Percentiles rank a stretch among this genome's conserved stretches.
Conservation (phyloP, 805 yeast genomes). For the Spathaspora sp. region DNA sequence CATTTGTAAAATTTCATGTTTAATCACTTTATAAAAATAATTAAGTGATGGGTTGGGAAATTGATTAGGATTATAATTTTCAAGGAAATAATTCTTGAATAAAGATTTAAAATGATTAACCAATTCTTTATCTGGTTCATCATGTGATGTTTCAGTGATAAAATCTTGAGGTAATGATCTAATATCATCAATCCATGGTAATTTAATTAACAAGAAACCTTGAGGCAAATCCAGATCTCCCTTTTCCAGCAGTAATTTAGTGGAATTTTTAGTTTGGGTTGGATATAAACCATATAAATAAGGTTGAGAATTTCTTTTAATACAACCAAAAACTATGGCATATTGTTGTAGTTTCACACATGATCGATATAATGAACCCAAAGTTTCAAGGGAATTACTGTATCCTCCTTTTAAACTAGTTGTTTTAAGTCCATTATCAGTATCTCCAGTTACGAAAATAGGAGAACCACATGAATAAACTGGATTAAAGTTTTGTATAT, state of each 20-base stretch:
- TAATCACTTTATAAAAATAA: slow-evolving; percentile 61
- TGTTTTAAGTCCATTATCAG: slow-evolving; percentile 34
- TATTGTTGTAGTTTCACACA: slow-evolving; percentile 49
- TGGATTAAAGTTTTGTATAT: slow-evolving; percentile 41
- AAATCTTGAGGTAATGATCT: slow-evolving; percentile 54
- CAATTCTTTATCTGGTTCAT: slow-evolving; percentile 11
- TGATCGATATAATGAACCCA: slow-evolving; percentile 63
- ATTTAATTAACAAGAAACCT: slow-evolving; percentile 65
- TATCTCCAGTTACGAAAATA: slow-evolving; percentile 63
- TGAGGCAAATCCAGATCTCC: slow-evolving; percentile 43
- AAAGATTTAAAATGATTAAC: slow-evolving; percentile 19
- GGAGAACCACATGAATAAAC: slow-evolving; percentile 54
- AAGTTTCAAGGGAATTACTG: slow-evolving; percentile 62
- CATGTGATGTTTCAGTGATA: slow-evolving; percentile 7
- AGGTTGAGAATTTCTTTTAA: slow-evolving; percentile 53
- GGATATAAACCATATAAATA: slow-evolving; percentile 58
- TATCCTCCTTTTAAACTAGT: slow-evolving; percentile 31
- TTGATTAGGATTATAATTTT: slow-evolving; percentile 51
- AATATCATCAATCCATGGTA: slow-evolving; percentile 77
- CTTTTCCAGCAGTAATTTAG: slow-evolving; percentile 11
- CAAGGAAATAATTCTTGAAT: slow-evolving; percentile 39
- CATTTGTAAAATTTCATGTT: slow-evolving; percentile 60
- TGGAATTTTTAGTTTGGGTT: slow-evolving; percentile 26
- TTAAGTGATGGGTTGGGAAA: slow-evolving; percentile 65
- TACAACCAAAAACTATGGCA: slow-evolving; percentile 73